Base-by-base conservation (phyloP, 2,329 filamentous ascomycete genomes). In the Cryphonectria carpinicola region DNA sequence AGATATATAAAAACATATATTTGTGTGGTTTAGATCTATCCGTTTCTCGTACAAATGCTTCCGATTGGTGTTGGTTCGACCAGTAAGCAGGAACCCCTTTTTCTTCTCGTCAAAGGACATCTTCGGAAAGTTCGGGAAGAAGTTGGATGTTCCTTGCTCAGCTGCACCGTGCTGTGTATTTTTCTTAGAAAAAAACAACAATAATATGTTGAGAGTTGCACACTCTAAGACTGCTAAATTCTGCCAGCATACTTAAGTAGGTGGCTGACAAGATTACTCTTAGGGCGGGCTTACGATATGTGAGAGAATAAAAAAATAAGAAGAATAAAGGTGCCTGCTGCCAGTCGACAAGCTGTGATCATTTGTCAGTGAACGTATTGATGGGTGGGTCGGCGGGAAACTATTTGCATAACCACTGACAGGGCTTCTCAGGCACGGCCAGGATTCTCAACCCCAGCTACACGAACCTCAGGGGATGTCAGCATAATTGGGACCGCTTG, bases 31-130 rank as follows among this genome's bases (percentile, higher is more conserved):
- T 71, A 61, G 60, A 43, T 64, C 52, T 70, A 22, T 65, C 65
- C 60, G 62, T 19, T 70, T 72, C 65, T 70, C 67, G 70, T 71
- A 71, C 65, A 67, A 67, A 65, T 70, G 67, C 43, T 70, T 70
- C 64, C 46, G n/a, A 39, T n/a, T 32, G 67, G 67, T 62, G 35
- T 28, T 60, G 46, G 58, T n/a, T 66, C 28, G 22, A 28, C 14
- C n/a, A 46, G 7, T 32, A 43, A 19, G 39, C 61, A 25, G 32
- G 61, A 46, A 32, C 35, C 6, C 25, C 19, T 39, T 41, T 4
- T 10, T 39, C 10, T 0, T 22, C 0, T n/a, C 46, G 10, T 49
- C 7, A 19, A 11, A 10, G 17, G 58, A 39, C 28, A 11, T 10
- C 17, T n/a, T 37, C 17, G 28, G 25, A 22, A 11, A 22, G 28